These are phyloP conservation scores for Umbelopsis sp. DNA, from an alignment of 192 early-diverging fungal genomes.

Conservation along the genomic window DNA sequence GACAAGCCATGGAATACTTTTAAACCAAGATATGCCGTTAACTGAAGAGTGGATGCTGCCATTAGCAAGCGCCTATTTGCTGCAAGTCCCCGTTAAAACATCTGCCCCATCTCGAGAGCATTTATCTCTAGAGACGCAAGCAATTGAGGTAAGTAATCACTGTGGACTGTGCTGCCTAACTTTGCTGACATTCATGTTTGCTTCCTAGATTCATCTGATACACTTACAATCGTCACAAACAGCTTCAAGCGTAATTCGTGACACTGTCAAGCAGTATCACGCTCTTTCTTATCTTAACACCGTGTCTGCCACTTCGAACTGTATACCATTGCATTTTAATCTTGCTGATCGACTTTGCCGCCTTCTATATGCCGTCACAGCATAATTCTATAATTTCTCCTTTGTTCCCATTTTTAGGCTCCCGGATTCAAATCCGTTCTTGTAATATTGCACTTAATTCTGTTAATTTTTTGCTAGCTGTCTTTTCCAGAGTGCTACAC, in stretches of 20 bases:
- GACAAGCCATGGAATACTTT: slow-evolving; percentile 16
- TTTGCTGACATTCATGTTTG: not conserved
- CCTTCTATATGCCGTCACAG: slow-evolving; percentile 42
- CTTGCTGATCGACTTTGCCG: slow-evolving; percentile 51
- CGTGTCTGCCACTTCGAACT: slow-evolving; percentile 47
- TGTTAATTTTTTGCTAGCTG: no score
- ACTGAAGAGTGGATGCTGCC: slow-evolving; percentile 47
- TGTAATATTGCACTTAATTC: slow-evolving; percentile 6
- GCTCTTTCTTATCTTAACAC: slow-evolving; percentile 53
- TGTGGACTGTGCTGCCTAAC: not conserved
- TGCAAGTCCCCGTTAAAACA: slow-evolving; percentile 45
- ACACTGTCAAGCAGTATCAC: slow-evolving; percentile 55
- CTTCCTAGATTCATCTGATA: slow-evolving; percentile 38
- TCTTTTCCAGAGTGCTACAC: no score
- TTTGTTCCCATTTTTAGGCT: slow-evolving; percentile 5
- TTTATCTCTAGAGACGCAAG: slow-evolving; percentile 42
- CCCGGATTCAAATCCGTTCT: not conserved
- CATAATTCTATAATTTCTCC: slow-evolving; percentile 8
- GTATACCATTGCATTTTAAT: slow-evolving; percentile 53
- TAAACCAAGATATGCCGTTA: slow-evolving; percentile 21
- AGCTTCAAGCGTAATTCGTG: slow-evolving; percentile 45
- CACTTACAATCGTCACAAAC: slow-evolving; percentile 35
- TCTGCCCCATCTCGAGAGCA: slow-evolving; percentile 48
- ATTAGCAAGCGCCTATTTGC: slow-evolving; percentile 52
- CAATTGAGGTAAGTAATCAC: slow-evolving; percentile 41